Evolutionary conservation across 2,329 filamentous ascomycete genomes (phyloP), one percentile per base, ranked within the genome.

Genomic region (Pseudogymnoascus sp.): DNA sequence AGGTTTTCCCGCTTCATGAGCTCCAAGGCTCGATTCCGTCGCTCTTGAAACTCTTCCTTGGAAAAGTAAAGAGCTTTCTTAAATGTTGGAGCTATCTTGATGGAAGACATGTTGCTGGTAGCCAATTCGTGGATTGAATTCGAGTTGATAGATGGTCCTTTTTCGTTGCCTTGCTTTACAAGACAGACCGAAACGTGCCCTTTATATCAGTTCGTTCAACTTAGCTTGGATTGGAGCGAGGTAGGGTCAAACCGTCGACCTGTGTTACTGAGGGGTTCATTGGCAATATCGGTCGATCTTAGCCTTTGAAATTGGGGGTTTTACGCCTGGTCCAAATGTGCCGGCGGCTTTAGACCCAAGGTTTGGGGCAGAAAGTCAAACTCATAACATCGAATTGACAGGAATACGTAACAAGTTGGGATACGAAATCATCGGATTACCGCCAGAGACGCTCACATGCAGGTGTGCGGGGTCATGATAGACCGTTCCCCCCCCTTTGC

Each of bases 1-100:
- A 74, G 72, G 5, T 72, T 71, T 61, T 74, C 72, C 59, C 72
- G 21, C 21, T 69, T 67, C 71, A 73, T 72, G 38, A 73, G 68
- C 44, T 66, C 67, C 42, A 72, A 64, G 21, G 67, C 68, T 4
- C 65, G 64, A n/a, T 67, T 61, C 61, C 67, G 67, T 19, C 71
- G 67, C 19, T 68, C 67, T 42, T 66, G 61, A 59, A 70, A 70
- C 65, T 73, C 71, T 3, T 53, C 65, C 38, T 67, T 67, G 42
- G 70, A 68, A 47, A 73, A 73, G 64, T 69, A 67, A 29, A 73
- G 69, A 33, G 70, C 69, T 60, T 71, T 72, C 42, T 72, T 70
- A 67, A 73, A 73, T 5, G 70, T 68, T 42, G 68, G 64, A 29
- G 70, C 62, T 66, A 67, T 62, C 59, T 67, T 68, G 47, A 61